Evolutionary conservation across 2,329 filamentous ascomycete species (phyloP), one percentile per base, ranked within the genome.

Genomic region (Alternaria angustiovoidea): DNA sequence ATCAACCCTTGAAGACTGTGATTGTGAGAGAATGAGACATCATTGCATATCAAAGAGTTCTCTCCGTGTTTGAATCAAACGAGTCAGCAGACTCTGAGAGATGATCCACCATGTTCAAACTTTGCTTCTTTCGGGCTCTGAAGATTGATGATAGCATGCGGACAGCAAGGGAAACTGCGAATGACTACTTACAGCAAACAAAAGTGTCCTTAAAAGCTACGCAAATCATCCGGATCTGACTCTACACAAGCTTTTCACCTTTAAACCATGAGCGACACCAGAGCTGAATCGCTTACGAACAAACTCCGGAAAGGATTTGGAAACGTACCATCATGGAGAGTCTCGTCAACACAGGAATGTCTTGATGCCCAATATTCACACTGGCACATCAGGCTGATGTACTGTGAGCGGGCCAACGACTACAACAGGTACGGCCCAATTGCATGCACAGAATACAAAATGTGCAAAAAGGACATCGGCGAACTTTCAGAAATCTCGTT

Each of bases 21-120:
- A 26, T 7, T 26, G 7, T 26, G 24, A 26, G 7, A 26, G 24
- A 26, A 2, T 26, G 24, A 7, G 24, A 26, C 6, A 26, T 26
- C 2, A 2, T 2, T 26, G 24, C 2, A 0, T 7, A 26, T 2
- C 24, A 0, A 26, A 7, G 7, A 26, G 2, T 26, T 7, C 2
- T 7, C 24, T 7, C 0, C 7, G 24, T 26, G 6, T 26, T 7
- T 26, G 7, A 2, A 26, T 2, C 24, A 1, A 2, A 26, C 24
- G 0, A 26, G 18, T 7, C 38, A 41, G 16, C 18, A 41, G 11
- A 30, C 28, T 16, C 14, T 0, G 8, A 43, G 41, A 16, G 22
- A 16, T 26, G 12, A n/a, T 43, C 2, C 12, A 16, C 7, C 41
- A 16, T n/a, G 24, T 36, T 24, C 12, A 7, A 22, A 24, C 7